Evolutionary conservation across 257 asterid genomes (phyloP), one percentile per base, ranked within the genome.

Genomic region (Schizonepeta tenuifolia): DNA sequence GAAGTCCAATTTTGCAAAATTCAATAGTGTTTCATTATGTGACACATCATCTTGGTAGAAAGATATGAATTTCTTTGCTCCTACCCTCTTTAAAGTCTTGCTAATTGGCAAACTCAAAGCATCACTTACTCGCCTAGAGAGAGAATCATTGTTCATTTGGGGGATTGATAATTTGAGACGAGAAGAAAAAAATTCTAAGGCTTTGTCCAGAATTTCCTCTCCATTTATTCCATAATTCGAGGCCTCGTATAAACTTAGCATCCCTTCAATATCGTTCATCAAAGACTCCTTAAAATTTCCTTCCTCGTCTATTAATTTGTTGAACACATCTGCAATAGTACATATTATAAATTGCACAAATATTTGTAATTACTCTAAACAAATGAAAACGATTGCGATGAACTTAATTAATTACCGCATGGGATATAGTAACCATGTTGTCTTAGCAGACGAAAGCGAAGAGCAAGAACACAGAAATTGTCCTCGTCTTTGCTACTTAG

Each of bases 381-480:
- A 1, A 24, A 24, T 2, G 26, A 24, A 24, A 2, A 24, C 26
- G 2, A 24, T 24, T 24, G 2, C 26, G 26, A 24, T 24, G 2
- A 24, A 24, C 26, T 24, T 24, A 24, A 24, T 24, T 24, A 24
- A 24, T 49, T 8, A 83, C 83, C 83, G 17, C 46, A 56, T 0
- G 82, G 67, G 26, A 78, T 66, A 55, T 38, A 15, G 17, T 63
- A 71, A 2, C 83, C 83, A 10, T 68, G 72, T 24, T 83, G 79
- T 35, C 85, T 75, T 0, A 80, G 82, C 14, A 83, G 59, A 60
- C 83, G 82, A 22, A 83, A 83, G 26, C 80, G 76, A 21, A 80
- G 87, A 72, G 87, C 79, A 57, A 40, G 47, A 9, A 15, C 17
- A 28, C 60, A 22, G 5, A 83, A 68, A 62, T 77, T 68, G 14